Base-by-base conservation (phyloP, 768 basidiomycete species). In the Suillus paluster region DNA sequence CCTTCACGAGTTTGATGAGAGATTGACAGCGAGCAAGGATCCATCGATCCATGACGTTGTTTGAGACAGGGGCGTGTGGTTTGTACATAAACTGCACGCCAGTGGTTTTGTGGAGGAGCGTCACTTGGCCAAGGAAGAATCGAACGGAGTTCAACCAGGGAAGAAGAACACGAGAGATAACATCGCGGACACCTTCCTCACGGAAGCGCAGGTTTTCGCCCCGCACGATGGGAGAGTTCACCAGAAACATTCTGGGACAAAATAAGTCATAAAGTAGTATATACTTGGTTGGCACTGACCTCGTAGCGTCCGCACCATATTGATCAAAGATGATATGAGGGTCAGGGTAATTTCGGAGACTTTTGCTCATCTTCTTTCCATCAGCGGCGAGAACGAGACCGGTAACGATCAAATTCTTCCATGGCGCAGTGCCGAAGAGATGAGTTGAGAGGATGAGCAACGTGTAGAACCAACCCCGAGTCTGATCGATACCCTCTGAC, bases 321-420 rank as follows among this genome's bases (percentile, higher is more conserved):
- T 86, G 86, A 72, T 95, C 83, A 64, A 99, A 89, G 74, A 99
- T 85, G 57, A 95, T 67, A 74, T 88, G 94, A 9, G 97, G 97
- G 74, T 99, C 97, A 27, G 97, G 96, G 75, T 95, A 99, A 77
- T 99, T 99, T 75, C 88, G 89, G 62, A 96, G 78, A 76, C 93
- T 96, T 79, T 99, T 99, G 79, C 93, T 95, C 97, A 99, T 99
- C 81, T 99, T 99, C 83, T 96, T 97, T 59, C 97, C 97, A 68
- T 99, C 96, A 2, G 89, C 89, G 50, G 97, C 97, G 55, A 99
- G 88, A 38, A 99, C 95, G 58, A 99, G 88, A 65, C 97, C 97
- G 41, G 91, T 94, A 49, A 95, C 94, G 64, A 99, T 97, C 69
- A 99, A 79, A 75, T 99, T 99, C 81, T 96, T 94, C 97, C 97